These are phyloP conservation scores for Chytriomyces sp. DNA, from an alignment of 192 early-diverging fungal species.

Conservation along the genomic window DNA sequence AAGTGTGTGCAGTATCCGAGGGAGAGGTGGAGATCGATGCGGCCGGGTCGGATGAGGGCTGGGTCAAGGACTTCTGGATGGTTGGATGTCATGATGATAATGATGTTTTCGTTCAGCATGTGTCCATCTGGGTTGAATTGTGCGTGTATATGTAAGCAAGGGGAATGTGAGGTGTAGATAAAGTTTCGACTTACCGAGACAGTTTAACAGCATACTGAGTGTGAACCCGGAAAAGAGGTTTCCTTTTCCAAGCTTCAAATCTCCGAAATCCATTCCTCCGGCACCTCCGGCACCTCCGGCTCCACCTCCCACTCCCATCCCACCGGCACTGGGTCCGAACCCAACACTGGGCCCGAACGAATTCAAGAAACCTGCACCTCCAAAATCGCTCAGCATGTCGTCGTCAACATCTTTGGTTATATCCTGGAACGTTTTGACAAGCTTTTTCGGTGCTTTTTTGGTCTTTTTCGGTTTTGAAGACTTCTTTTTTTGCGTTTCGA, in stretches of 20 bases:
- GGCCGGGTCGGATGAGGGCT: constrained; percentile 66
- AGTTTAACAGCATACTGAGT: constrained; percentile 57
- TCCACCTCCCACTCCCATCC: background rate
- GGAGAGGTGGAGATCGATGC: constrained; percentile 66
- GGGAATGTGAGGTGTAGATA: background rate
- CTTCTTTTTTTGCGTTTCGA: constrained; percentile 15
- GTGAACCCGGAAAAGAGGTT: constrained; percentile 32
- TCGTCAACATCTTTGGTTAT: constrained; percentile 20
- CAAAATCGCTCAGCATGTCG: background rate
- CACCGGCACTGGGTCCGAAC: background rate
- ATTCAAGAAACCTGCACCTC: background rate
- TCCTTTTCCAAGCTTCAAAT: constrained; percentile 13
- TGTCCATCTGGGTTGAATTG: constrained; percentile 54
- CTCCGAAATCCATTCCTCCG: constrained; percentile 16
- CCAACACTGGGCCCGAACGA: background rate
- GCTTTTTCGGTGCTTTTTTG: constrained; percentile 18
- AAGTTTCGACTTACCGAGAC: constrained; percentile 34
- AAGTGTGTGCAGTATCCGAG: constrained; percentile 64
- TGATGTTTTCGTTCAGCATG: constrained; percentile 56
- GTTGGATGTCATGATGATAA: constrained; percentile 70
- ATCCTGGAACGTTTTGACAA: constrained; percentile 13
- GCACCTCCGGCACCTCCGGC: background rate
- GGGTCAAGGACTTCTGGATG: constrained; percentile 65
- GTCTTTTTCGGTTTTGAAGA: constrained; percentile 24
- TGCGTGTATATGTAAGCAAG: background rate